Base-by-base conservation (phyloP, 805 yeast genomes). In the Tetrapisispora namnaoensis region DNA sequence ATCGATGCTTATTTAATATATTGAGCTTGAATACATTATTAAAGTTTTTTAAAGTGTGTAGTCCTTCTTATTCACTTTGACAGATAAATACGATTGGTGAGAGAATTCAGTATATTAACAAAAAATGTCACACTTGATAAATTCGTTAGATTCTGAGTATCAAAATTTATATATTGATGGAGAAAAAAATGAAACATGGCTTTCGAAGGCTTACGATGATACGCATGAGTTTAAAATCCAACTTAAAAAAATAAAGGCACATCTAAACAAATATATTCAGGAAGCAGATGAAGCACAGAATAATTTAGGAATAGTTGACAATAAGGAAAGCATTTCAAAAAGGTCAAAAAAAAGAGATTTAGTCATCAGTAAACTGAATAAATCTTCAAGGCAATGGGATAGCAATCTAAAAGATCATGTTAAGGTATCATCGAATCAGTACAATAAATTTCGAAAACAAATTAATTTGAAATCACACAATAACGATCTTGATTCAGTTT, bases 201-300 rank as follows among this genome's bases (percentile, higher is more conserved):
- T 62, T 37, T 55, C 56, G 39, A 51, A 54, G 43, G 57, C 62
- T 45, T 48, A 54, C 16, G 53, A 51, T 6, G 69, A 67, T 37
- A 59, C 63, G n/a, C 61, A 62, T 42, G 69, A 68, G 40, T 60
- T 70, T 44, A 70, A 69, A 50, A 63, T 60, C 20, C 71, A 70
- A 51, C 48, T 69, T 37, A 65, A 67, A 49, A 65, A 71, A 50
- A 58, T 74, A 52, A 65, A 65, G 52, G 75, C 74, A 6, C 77
- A 76, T 57, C 58, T 61, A 34, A 63, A 65, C 44, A 70, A 67
- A 53, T 58, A 57, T 34, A 56, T 63, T 10, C 62, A 57, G 30
- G 62, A 56, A 17, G 32, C 47, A 3, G 59, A 55, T 37, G 52
- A 51, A 27, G 3, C 11, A 10, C 21, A 27, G 17, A 27, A 8